phyloP scores from a whole-genome alignment of 495 filamentous ascomycete species.

The Penicillium manginii region DNA sequence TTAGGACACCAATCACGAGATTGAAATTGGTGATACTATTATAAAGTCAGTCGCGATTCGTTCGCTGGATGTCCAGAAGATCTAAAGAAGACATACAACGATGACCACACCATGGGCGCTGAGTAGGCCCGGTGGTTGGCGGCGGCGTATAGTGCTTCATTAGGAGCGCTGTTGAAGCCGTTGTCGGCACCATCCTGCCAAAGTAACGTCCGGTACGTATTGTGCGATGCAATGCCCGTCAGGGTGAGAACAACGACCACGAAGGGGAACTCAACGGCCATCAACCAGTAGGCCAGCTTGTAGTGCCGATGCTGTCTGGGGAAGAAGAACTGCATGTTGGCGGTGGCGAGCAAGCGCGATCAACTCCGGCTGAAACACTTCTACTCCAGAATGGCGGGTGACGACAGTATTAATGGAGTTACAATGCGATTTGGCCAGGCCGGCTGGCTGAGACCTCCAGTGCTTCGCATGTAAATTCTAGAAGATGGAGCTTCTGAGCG shows the following conservation, averaged over 20 bases:
- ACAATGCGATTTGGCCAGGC: constrained; percentile 39
- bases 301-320: constrained; percentile 67
- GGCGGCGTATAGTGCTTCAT: constrained; percentile 70
- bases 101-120: constrained; percentile 79
- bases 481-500: constrained; percentile 13
- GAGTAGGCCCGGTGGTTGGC: constrained; percentile 72
- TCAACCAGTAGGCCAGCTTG: constrained; percentile 63
- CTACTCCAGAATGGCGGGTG: constrained; percentile 1
- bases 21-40: constrained; percentile 77
- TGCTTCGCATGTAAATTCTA: constrained; percentile 33
- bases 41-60: constrained; percentile 16
- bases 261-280: constrained; percentile 70
- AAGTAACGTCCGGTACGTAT: constrained; percentile 75
- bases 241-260: constrained; percentile 74
- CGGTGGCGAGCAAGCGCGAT: constrained; percentile 10
- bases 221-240: constrained; percentile 79
- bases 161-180: constrained; percentile 82
- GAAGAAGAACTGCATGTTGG: constrained; percentile 40
- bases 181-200: constrained; percentile 82
- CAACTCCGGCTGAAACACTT: neutral
- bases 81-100: constrained; percentile 62
- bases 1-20: constrained; percentile 78
- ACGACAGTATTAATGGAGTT: constrained; percentile 10
- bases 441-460: constrained; percentile 46
- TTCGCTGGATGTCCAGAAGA: constrained; percentile 4